Evolutionary conservation across 2,329 filamentous ascomycete genomes (phyloP), one percentile per base, ranked within the genome.

Genomic region (Verticillium albo-atrum): DNA sequence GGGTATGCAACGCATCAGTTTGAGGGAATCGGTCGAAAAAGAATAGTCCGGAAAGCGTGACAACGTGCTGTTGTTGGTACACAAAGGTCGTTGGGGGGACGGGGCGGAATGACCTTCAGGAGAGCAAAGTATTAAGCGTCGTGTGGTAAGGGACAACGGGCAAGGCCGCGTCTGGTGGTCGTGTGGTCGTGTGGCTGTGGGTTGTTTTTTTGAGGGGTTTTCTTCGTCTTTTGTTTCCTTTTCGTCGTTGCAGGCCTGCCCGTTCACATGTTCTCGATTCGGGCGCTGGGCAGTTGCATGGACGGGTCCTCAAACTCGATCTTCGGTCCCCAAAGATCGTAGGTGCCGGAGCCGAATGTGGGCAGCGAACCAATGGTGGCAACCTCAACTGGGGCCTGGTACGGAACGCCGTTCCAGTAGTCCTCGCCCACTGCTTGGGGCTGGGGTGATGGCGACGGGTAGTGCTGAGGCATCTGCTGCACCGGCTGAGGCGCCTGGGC

Each of bases 211-310:
- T 32, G 7, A 9, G 9, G 9, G 5, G 9, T 32, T 32, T 32
- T 32, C 14, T 32, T 32, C 30, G 30, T 32, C 30, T 32, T 32
- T 32, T 32, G 30, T 32, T 32, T 32, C 30, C 10, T 32, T 32
- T 32, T 32, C n/a, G 30, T 12, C 14, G 9, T 14, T 32, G 12
- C 42, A 23, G 34, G 2, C 34, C n/a, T 9, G n/a, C 12, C 9
- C 17, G 3, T n/a, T 50, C 10, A 50, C 42, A 50, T 54, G 25
- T 53, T 80, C 64, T 84, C 82, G 63, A 87, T 80, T 56, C 84
- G 76, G 50, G 77, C 81, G 67, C 82, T 86, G 12, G 84, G 85
- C 71, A 87, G 77, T 70, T 85, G 83, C 73, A 86, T 79, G 10
- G 79, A 76, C 23, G 80, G 77, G 62, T 86, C 83, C 47, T 83